phyloP scores from a whole-genome alignment of 2,329 filamentous ascomycete species.

The Dactylellina haptotyla region DNA sequence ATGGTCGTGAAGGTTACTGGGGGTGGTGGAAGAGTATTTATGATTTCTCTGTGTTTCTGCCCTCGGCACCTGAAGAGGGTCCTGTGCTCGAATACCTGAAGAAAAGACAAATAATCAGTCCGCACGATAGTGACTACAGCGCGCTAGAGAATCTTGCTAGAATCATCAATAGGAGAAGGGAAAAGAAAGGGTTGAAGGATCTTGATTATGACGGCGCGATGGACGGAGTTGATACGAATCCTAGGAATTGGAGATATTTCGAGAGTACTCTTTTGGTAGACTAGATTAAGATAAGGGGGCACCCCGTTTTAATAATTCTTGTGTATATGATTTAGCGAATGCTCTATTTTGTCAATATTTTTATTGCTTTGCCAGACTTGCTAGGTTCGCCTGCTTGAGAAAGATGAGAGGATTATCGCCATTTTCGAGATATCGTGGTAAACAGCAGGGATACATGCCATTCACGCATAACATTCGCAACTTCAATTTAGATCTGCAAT shows the following conservation, averaged over 20 bases:
- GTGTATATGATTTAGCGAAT: too few species aligned
- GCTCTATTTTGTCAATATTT: too few species aligned
- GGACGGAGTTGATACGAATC: not conserved
- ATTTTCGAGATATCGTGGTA: too few species aligned
- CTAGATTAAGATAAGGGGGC: too few species aligned
- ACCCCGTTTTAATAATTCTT: too few species aligned
- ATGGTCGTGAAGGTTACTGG: not conserved
- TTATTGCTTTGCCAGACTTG: too few species aligned
- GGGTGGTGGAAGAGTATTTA: not conserved
- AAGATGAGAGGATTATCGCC: too few species aligned
- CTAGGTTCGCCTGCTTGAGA: too few species aligned
- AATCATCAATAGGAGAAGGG: not conserved
- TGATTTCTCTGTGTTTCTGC: not conserved
- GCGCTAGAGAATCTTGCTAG: not conserved
- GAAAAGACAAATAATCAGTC: not conserved
- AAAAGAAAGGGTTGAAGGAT: not conserved
- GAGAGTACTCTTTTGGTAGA: too few species aligned
- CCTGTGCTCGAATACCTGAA: not conserved
- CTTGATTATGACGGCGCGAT: not conserved
- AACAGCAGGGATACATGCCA: too few species aligned
- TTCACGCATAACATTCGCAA: too few species aligned
- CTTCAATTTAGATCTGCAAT: too few species aligned
- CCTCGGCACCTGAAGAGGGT: not conserved
- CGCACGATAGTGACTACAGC: constrained; percentile 7
- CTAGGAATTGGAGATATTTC: not conserved